Evolutionary conservation across 805 yeast genomes (phyloP), one percentile per base, ranked within the genome.

Genomic region (Hanseniaspora occidentalis): DNA sequence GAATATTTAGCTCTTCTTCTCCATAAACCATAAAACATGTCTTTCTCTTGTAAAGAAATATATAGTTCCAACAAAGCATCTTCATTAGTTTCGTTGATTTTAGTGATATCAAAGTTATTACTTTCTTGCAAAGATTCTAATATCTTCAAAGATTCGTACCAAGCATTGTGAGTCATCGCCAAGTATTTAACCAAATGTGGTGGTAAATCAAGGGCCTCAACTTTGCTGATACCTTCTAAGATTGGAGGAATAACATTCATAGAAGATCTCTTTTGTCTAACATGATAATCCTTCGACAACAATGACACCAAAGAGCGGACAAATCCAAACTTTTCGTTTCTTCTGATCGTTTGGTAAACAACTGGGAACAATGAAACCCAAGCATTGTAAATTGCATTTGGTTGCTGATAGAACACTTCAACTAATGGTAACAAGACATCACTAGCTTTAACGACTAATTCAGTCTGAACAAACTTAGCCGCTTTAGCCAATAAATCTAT

Each of bases 1-100:
- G 81, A 71, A 55, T 89, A 92, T 60, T 89, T 89, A 6, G 97
- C 95, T 43, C 96, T 72, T 57, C 97, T 72, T 63, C 97, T 76
- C 99, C 99, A 92, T 48, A 86, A 69, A 3, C 99, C 99, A 57
- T 92, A 92, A 57, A 88, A 92, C 88, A 89, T 83, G 52, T 92
- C 98, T 41, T 84, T 94, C 52, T 92, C 98, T 50, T 85, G 94
- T 40, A 92, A 62, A 7, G 81, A 75, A 4, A 95, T 79, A 52
- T 89, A 92, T 58, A 89, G 65, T 60, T 94, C 96, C 26, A 86
- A 75, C 35, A 92, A 61, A 0, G 98, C 95, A 61, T 92, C 97
- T 45, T 81, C 79, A 43, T 84, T 85, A 2, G 86, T 79, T 43
- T 88, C 96, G 20, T 79, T 71, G 13, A 89, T 84, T 44, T 79